Conservation (phyloP, 2,329 filamentous ascomycete species). For the Leptographium procerum region DNA sequence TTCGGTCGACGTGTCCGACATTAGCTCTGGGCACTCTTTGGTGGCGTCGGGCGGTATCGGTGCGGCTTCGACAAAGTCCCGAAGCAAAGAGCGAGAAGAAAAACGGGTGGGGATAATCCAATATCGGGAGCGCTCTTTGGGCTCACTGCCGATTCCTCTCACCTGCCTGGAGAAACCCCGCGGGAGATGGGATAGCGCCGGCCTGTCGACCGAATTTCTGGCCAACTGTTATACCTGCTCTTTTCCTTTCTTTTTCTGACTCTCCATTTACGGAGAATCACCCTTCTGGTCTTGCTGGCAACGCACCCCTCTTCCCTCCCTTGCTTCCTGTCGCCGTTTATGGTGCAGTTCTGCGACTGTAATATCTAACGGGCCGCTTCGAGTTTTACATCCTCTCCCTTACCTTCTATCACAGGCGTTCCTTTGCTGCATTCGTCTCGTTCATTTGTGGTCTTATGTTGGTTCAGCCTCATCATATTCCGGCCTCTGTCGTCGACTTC, state of each 20-base stretch:
- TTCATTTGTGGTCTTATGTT: not conserved
- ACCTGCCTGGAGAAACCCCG: not conserved
- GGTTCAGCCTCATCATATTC: not conserved
- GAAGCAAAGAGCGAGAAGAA: not conserved
- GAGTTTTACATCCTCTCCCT: not conserved
- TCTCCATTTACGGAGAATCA: not conserved
- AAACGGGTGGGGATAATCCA: not conserved
- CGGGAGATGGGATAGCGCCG: not conserved
- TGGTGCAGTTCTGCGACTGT: not conserved
- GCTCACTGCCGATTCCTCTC: not conserved
- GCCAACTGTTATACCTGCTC: not conserved
- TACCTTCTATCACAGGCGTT: not conserved
- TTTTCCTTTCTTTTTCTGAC: not conserved
- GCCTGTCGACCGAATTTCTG: not conserved
- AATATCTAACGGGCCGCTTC: not conserved
- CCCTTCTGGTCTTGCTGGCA: not conserved
- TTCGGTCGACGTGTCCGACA: not conserved
- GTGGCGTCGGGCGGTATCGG: not conserved
- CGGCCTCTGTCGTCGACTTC: not conserved
- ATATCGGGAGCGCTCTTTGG: not conserved
- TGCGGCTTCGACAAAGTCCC: not conserved
- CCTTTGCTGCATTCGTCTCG: not conserved
- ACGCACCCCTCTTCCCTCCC: not conserved
- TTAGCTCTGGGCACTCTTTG: not conserved
- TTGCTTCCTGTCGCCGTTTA: not conserved